Conservation (phyloP, 108 stramenopile genomes). For the Skeletonema potamos region DNA sequence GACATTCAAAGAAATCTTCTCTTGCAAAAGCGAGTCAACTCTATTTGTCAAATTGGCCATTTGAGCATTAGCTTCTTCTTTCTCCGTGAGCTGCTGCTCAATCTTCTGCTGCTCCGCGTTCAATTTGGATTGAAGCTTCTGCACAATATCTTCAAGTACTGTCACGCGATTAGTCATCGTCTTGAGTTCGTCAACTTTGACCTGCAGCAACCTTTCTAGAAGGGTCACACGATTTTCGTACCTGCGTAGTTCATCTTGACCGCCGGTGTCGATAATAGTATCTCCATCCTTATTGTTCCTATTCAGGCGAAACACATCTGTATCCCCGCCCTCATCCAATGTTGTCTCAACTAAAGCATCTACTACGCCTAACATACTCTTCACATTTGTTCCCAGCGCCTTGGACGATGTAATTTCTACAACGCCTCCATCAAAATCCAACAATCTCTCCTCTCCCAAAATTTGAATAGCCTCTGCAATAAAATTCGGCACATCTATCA, state of each 20-base stretch:
- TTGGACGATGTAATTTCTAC: constrained; percentile 26
- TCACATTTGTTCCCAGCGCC: constrained; percentile 32
- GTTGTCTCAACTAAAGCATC: constrained; percentile 25
- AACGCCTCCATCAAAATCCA: constrained; percentile 23
- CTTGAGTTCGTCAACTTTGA: constrained; percentile 17
- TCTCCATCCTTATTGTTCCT: background rate
- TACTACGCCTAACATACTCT: constrained; percentile 34
- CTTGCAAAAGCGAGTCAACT: background rate
- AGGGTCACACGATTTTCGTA: constrained; percentile 32
- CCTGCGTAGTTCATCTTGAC: background rate
- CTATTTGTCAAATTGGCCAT: constrained; percentile 21
- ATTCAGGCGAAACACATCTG: background rate
- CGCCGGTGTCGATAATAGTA: background rate
- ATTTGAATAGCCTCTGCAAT: constrained; percentile 69
- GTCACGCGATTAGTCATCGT: constrained; percentile 32
- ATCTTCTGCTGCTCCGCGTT: background rate
- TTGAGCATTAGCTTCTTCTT: background rate
- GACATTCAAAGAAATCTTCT: background rate
- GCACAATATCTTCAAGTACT: constrained; percentile 24
- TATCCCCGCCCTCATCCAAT: background rate
- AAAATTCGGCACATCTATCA: constrained; percentile 82
- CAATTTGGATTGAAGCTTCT: background rate
- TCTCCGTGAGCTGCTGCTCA: background rate
- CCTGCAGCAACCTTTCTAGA: constrained; percentile 16
- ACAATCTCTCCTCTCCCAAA: constrained; percentile 47